Conservation (phyloP, 306 rosid species). For the Lathyrus tuberosus region DNA sequence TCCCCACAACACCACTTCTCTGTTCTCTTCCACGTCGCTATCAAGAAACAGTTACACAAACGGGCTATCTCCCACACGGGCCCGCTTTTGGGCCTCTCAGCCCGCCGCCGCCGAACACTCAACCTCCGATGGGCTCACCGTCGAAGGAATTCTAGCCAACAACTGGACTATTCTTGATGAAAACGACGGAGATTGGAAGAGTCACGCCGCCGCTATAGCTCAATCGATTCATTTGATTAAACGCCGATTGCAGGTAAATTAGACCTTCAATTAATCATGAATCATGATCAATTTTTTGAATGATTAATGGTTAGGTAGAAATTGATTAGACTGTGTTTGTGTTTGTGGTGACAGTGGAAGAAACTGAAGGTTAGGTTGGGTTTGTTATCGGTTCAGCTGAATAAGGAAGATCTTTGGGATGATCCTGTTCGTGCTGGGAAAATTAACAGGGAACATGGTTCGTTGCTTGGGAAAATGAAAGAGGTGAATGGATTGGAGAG, state of each 20-base stretch:
- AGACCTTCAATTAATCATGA: neutral
- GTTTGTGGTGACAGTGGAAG: constrained; percentile 75
- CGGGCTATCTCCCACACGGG: constrained; percentile 9
- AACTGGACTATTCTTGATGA: constrained; percentile 73
- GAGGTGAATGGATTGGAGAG: constrained; percentile 77
- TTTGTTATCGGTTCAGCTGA: constrained; percentile 63
- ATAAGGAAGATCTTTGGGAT: constrained; percentile 78
- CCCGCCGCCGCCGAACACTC: constrained; percentile 54
- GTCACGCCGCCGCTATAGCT: constrained; percentile 84
- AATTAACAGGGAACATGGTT: constrained; percentile 90
- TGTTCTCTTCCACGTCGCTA: constrained; percentile 19
- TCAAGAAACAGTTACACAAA: constrained; percentile 14
- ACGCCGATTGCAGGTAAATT: constrained; percentile 74
- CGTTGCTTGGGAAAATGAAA: constrained; percentile 79
- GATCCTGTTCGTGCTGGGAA: constrained; percentile 75
- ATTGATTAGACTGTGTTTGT: neutral
- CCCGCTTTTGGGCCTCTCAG: constrained; percentile 55
- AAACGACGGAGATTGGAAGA: constrained; percentile 83
- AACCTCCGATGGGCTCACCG: constrained; percentile 81
- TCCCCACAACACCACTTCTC: neutral
- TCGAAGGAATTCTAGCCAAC: constrained; percentile 58
- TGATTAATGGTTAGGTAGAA: constrained; percentile 1
- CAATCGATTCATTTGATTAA: constrained; percentile 81
- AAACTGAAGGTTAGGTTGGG: constrained; percentile 74
- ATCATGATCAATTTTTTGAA: no score